phyloP scores from a whole-genome alignment of 805 yeast species.

The Starmerella powellii region DNA sequence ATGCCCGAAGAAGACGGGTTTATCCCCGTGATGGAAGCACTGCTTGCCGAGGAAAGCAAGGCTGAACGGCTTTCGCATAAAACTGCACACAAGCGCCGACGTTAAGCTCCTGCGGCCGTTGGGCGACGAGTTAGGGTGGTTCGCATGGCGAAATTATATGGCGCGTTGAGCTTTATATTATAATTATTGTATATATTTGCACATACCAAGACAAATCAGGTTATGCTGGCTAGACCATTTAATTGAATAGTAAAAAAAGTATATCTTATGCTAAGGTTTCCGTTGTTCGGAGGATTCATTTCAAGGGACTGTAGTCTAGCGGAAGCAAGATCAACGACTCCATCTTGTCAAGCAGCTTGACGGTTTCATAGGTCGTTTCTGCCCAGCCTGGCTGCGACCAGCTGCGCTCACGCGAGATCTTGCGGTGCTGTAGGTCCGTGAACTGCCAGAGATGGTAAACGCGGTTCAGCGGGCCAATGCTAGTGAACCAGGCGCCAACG shows the following conservation, averaged over 20 bases:
- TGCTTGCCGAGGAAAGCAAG: conserved; percentile 9
- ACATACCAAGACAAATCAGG: too few species aligned
- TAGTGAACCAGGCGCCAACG: conserved; percentile 37
- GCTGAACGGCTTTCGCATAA: conserved; percentile 12
- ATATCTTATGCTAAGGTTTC: too few species aligned
- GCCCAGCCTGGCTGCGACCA: conserved; percentile 39
- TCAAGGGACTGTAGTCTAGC: conserved; percentile 32
- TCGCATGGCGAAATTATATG: not conserved
- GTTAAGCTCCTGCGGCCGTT: not conserved
- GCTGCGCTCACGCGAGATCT: conserved; percentile 32
- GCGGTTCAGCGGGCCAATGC: conserved; percentile 32
- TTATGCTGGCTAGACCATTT: too few species aligned
- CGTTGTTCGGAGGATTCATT: too few species aligned
- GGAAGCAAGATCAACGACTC: conserved; percentile 32
- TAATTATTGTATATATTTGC: too few species aligned
- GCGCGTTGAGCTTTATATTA: too few species aligned
- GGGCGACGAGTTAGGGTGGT: not conserved
- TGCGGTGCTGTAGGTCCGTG: conserved; percentile 35
- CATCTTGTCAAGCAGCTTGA: conserved; percentile 31
- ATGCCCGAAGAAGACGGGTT: conserved; percentile 8
- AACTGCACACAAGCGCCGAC: conserved; percentile 7
- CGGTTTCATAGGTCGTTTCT: conserved; percentile 35
- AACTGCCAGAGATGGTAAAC: conserved; percentile 37
- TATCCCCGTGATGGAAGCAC: conserved; percentile 10
- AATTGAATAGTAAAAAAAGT: too few species aligned